Conservation (phyloP, 1,284 basidiomycete genomes). For the Thelephora terrestris region DNA sequence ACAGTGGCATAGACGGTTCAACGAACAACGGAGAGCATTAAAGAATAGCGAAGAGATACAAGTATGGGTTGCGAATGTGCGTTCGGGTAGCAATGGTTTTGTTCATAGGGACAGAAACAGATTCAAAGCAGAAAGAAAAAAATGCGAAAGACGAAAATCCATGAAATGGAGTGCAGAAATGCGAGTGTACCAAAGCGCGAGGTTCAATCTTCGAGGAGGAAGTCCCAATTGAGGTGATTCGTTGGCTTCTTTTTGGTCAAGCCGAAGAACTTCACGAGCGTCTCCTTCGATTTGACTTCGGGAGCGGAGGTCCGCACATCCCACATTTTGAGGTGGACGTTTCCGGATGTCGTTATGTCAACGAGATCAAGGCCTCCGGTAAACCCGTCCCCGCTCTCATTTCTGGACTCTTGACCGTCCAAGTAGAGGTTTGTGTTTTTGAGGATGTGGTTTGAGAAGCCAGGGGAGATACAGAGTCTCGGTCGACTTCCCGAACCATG, state of each 20-base stretch:
- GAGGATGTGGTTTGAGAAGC: slow-evolving; percentile 61
- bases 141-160: not conserved
- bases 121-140: not conserved
- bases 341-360: slow-evolving; percentile 45
- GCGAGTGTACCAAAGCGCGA: not conserved
- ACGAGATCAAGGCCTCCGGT: slow-evolving; percentile 44
- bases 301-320: slow-evolving; percentile 53
- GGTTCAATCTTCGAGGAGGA: slow-evolving; percentile 55
- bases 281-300: slow-evolving; percentile 49
- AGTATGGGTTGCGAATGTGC: too few species aligned
- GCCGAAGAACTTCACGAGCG: slow-evolving; percentile 53
- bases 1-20: not conserved
- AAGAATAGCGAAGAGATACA: too few species aligned
- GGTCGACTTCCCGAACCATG: slow-evolving; percentile 13
- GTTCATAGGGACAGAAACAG: not conserved
- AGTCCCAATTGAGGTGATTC: slow-evolving; percentile 63
- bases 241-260: slow-evolving; percentile 40
- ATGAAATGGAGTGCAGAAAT: not conserved
- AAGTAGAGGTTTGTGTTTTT: slow-evolving; percentile 40
- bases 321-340: slow-evolving; percentile 68
- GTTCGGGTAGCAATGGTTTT: not conserved
- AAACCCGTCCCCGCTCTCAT: slow-evolving; percentile 10
- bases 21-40: not conserved
- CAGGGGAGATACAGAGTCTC: slow-evolving; percentile 51
- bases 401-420: slow-evolving; percentile 23